Evolutionary conservation across 176 grass and related monocot species (phyloP).

Genomic region (Puya raimondii): DNA sequence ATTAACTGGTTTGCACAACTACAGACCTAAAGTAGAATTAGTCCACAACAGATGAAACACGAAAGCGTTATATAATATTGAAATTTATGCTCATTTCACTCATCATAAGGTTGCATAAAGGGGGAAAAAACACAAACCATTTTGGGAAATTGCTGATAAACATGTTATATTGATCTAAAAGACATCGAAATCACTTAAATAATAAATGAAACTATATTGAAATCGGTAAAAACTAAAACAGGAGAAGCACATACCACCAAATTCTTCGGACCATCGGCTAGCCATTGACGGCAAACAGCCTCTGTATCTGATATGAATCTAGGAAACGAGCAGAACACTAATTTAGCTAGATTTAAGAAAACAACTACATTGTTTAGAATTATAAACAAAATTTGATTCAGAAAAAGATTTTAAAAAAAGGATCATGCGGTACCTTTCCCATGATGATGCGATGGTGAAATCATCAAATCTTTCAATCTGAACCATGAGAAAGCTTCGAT

Average conservation of each 20-base stretch:
- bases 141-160: too few species aligned
- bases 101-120: too few species aligned
- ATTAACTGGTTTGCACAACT: neutral
- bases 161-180: too few species aligned
- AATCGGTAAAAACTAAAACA: constrained; percentile 14
- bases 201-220: neutral
- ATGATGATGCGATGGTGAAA: constrained; percentile 94
- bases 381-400: too few species aligned
- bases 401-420: too few species aligned
- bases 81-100: too few species aligned
- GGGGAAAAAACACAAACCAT: too few species aligned
- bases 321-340: constrained; percentile 17
- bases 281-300: constrained; percentile 85
- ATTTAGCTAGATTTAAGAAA: neutral
- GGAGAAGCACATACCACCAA: constrained; percentile 51
- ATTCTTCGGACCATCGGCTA: constrained; percentile 73
- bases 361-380: too few species aligned
- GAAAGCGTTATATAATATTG: too few species aligned
- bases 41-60: too few species aligned
- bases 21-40: too few species aligned
- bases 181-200: too few species aligned
- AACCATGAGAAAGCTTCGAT: neutral
- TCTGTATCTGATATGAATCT: constrained; percentile 99
- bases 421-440: constrained; percentile 62
- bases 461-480: constrained; percentile 82